A percentile compares a stretch with the other conserved stretches of the same genome.
Conservation (phyloP, 202 grass and related monocot genomes). For the Zoysia matrella region DNA sequence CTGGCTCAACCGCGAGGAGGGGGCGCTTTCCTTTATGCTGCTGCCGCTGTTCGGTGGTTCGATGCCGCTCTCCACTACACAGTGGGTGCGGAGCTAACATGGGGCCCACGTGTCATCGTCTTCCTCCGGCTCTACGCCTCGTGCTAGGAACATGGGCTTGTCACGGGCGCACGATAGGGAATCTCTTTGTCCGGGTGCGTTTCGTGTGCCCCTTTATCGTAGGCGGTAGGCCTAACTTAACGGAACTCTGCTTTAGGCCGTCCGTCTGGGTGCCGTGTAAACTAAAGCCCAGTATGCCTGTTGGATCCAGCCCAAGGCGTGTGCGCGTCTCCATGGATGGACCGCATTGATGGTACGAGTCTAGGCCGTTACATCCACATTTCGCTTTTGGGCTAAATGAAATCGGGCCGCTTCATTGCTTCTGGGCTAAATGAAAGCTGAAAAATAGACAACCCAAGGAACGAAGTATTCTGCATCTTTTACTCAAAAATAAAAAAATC, state of each 20-base stretch:
- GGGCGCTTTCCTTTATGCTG: slow-evolving; percentile 31
- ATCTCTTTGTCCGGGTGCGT: not conserved
- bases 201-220: not conserved
- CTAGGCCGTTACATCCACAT: too few relatives aligned
- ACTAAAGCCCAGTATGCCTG: too few relatives aligned
- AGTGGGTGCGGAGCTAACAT: slow-evolving; percentile 35
- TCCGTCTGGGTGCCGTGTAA: not conserved
- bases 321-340: too few relatives aligned
- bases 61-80: slow-evolving; percentile 27
- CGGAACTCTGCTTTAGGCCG: not conserved
- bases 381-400: too few relatives aligned
- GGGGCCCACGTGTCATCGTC: slow-evolving; percentile 29
- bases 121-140: not conserved
- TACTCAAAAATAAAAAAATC: too few relatives aligned
- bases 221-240: too few relatives aligned
- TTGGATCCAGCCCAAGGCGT: too few relatives aligned
- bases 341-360: too few relatives aligned
- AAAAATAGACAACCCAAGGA: too few relatives aligned
- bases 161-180: slow-evolving; percentile 3
- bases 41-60: slow-evolving; percentile 12
- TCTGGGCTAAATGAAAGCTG: too few relatives aligned
- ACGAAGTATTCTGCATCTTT: too few relatives aligned
- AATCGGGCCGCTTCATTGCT: too few relatives aligned
- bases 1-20: not conserved
- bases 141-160: slow-evolving; percentile 12